Base-by-base conservation (phyloP, 768 basidiomycete genomes). In the Rhizopogon vinicolor region DNA sequence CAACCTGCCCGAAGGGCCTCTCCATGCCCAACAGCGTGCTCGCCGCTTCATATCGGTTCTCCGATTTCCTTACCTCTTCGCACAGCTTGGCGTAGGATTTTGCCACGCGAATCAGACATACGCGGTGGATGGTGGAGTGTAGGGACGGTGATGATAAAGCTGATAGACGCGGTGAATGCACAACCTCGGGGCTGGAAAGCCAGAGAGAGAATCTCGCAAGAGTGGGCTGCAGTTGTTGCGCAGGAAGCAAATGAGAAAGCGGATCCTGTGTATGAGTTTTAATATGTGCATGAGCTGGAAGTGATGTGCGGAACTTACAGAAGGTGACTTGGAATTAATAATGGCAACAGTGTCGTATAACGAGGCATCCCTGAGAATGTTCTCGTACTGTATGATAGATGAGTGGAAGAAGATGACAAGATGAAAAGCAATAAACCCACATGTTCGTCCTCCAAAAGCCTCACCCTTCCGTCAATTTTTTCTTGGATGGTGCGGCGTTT, bases 1-100 rank as follows among this genome's bases (percentile, higher is more conserved):
- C 79, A 29, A 85, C 79, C 65, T 89, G 86, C 51, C 91, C 91
- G 72, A 92, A 93, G 18, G 91, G 91, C 68, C 91, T 71, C 72
- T 90, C 87, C 58, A 87, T 84, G 13, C 93, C 89, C 40, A 96
- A 70, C 55, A 96, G 67, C 19, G 93, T 94, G 56, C 85, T 79
- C 14, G 85, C 90, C n/a, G 94, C 95, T 72, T 98, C 94, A 64
- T 98, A 99, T 68, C 78, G 79, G 59, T 92, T 92, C 68, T 82
- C 80, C 41, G 84, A 80, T 52, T 81, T 83, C 64, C 82, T 79
- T 14, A 98, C 89, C 53, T 86, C 83, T 44, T 86, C 86, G 67
- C 89, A 94, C 3, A 98, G 72, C 58, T 75, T 65, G 8, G 74
- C 78, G 71, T 98, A 99, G 3, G 86, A 83, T 31, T 68, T 70